Evolutionary conservation across 345 rosid species (phyloP).

Genomic region (Populus euphratica): DNA sequence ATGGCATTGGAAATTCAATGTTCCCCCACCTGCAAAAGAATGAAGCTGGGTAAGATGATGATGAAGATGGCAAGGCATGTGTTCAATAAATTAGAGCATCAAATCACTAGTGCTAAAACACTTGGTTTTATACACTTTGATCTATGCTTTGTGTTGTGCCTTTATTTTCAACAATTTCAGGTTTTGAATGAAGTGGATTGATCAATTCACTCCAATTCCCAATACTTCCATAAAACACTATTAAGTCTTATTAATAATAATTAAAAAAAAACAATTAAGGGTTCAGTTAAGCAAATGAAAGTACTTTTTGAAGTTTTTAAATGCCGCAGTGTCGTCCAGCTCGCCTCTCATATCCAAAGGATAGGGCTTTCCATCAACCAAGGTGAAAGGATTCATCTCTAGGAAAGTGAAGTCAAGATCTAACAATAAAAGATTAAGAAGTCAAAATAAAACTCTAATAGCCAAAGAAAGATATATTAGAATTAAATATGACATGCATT

Average conservation of each 20-base stretch:
- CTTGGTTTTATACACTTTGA: not conserved
- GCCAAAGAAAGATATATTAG: not conserved
- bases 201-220: not conserved
- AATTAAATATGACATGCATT: not conserved
- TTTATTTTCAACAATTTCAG: no score
- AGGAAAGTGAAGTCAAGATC: constrained; percentile 97
- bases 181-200: not conserved
- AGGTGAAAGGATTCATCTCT: constrained; percentile 96
- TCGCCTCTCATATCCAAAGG: constrained; percentile 99
- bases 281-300: not conserved
- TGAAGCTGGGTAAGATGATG: constrained; percentile 21
- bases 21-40: constrained; percentile 69
- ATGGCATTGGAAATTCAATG: constrained; percentile 90
- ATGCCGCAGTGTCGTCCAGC: constrained; percentile 94
- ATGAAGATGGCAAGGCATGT: not conserved
- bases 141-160: not conserved
- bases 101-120: not conserved
- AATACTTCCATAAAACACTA: not conserved
- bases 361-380: constrained; percentile 91
- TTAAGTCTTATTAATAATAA: not conserved
- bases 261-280: not conserved
- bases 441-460: constrained; percentile 13
- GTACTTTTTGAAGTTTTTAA: constrained; percentile 96
- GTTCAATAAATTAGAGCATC: not conserved
- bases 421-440: constrained; percentile 21